Percentiles rank a stretch among this genome's conserved stretches.
phyloP scores from a whole-genome alignment of 1,139 yeast species.

The Magnusiomyces fungicola region DNA sequence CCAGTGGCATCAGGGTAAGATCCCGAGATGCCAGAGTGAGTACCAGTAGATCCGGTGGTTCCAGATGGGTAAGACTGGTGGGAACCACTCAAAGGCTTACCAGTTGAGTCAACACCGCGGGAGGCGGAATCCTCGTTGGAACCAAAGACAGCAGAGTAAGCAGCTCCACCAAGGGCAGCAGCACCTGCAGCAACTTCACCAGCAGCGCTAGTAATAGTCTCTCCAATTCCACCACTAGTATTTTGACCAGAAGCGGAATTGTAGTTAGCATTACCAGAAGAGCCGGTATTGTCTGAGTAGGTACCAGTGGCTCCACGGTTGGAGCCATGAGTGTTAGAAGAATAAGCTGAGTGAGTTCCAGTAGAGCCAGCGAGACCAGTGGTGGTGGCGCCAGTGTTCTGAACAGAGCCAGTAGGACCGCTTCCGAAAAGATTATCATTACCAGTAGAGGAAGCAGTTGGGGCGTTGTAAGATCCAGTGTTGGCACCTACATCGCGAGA shows the following conservation, averaged over 20 bases:
- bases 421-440: no score
- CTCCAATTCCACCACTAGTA: neutral
- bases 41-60: neutral
- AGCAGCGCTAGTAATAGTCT: neutral
- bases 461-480: neutral
- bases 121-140: neutral
- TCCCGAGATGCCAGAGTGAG: neutral
- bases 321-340: neutral
- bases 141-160: neutral
- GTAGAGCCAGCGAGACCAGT: neutral
- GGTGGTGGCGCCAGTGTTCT: neutral
- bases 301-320: neutral
- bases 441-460: neutral
- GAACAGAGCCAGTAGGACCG: no score
- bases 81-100: constrained; percentile 1
- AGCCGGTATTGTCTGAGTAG: neutral
- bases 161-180: neutral
- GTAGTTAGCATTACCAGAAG: neutral
- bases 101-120: constrained; percentile 4
- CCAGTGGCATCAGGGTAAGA: constrained; percentile 1
- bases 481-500: neutral
- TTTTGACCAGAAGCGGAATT: neutral
- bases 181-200: neutral
- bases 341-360: neutral
- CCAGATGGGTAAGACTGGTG: constrained; percentile 4